Evolutionary conservation across 352 stramenopile genomes (phyloP).

Genomic region (Phytophthora cryptogea): DNA sequence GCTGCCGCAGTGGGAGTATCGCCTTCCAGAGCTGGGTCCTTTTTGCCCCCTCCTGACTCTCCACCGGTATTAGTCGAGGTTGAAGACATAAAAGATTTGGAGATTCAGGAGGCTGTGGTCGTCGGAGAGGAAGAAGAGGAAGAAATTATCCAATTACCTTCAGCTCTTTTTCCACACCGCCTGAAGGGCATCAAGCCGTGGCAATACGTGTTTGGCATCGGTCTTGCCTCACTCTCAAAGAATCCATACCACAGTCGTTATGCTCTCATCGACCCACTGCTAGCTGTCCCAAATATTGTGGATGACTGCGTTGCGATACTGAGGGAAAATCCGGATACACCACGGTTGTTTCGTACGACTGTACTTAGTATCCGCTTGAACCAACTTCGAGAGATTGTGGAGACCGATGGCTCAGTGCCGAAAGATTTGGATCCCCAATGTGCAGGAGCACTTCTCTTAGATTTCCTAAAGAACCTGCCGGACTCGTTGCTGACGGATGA

Average conservation of each 20-base stretch:
- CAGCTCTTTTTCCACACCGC: constrained; percentile 66
- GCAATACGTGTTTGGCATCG: constrained; percentile 84
- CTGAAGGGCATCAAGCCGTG: constrained; percentile 82
- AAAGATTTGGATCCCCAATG: constrained; percentile 66
- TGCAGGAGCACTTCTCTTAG: constrained; percentile 69
- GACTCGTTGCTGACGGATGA: constrained; percentile 78
- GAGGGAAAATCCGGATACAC: constrained; percentile 59
- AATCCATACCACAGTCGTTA: constrained; percentile 84
- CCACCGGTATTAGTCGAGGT: constrained; percentile 18
- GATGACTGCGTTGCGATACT: constrained; percentile 79
- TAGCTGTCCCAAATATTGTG: constrained; percentile 79
- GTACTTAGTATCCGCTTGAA: constrained; percentile 74
- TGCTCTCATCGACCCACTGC: constrained; percentile 72
- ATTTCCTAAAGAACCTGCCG: constrained; percentile 81
- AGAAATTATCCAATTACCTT: constrained; percentile 54
- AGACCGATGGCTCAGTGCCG: constrained; percentile 65
- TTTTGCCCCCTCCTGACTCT: constrained; percentile 20
- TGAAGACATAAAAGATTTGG: constrained; percentile 20
- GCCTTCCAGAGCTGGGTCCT: constrained; percentile 36
- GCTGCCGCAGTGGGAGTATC: constrained; percentile 33
- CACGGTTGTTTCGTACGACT: constrained; percentile 79
- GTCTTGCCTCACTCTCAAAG: constrained; percentile 70
- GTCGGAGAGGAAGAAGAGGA: constrained; percentile 23
- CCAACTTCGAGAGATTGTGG: constrained; percentile 75
- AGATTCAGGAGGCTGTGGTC: constrained; percentile 17